Percentiles rank a stretch among this genome's conserved stretches.
phyloP scores from a whole-genome alignment of 2,329 filamentous ascomycete species.

The Penicillium sp. region DNA sequence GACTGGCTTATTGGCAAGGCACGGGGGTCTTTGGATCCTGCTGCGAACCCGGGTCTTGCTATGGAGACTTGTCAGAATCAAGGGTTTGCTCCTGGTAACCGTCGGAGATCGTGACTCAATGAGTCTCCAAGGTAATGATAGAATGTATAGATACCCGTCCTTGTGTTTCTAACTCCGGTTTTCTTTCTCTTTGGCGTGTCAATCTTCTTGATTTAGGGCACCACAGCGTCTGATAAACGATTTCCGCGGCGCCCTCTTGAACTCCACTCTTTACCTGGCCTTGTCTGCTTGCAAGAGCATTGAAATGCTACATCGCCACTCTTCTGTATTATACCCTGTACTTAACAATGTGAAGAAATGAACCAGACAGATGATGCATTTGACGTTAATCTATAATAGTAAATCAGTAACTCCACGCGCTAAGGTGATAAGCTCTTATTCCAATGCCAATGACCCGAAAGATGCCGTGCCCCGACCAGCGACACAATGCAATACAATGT shows the following conservation, averaged over 20 bases:
- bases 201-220: not conserved
- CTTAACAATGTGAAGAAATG: not conserved
- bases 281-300: not conserved
- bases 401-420: not conserved
- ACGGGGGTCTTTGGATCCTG: conserved; percentile 45
- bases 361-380: not conserved
- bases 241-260: not conserved
- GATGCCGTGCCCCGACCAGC: no score
- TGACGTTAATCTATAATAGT: not conserved
- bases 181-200: not conserved
- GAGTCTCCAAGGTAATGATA: not conserved
- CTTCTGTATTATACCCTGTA: conserved; percentile 14
- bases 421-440: not conserved
- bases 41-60: conserved; percentile 27
- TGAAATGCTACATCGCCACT: conserved; percentile 12
- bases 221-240: not conserved
- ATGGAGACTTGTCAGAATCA: conserved; percentile 25
- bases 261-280: not conserved
- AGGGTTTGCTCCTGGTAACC: conserved; percentile 2
- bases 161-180: no score
- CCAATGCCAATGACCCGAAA: not conserved
- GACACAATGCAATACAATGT: not conserved
- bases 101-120: not conserved
- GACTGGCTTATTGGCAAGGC: conserved; percentile 90
- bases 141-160: not conserved